Evolutionary conservation across 495 filamentous ascomycete species (phyloP), one percentile per base, ranked within the genome.

Genomic region (Aspergillus carlsbadensis): DNA sequence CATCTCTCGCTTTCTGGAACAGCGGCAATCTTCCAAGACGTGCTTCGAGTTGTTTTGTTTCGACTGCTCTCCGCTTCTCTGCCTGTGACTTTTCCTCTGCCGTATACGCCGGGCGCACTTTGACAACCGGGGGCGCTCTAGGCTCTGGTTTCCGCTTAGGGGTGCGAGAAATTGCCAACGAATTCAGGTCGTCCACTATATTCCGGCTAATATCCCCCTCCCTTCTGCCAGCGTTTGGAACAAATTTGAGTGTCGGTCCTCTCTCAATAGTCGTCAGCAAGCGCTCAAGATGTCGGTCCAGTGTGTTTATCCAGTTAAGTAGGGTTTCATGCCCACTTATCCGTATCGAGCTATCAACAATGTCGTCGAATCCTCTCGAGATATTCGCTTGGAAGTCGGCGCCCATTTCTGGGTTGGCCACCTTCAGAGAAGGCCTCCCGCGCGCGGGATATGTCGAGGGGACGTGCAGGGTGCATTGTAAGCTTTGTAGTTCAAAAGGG

Each of bases 361-460:
- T 77, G 10, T 70, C 78, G 60, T 87, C 83, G 70, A 91, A 96
- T 1, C 92, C 92, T 58, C 74, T 75, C 59, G 92, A 87, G 15
- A 96, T 81, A 70, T 95, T 96, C 58, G 87, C 81, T 60, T 87
- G 86, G 64, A 87, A 96, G 0, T 86, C 89, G 55, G 85, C 70
- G n/a, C 85, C 87, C 61, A 96, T 92, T 50, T 92, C 84, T 58
- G 80, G 75, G 65, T 96, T 96, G 49, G 75, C 83, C 41, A 96
- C 84, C 20, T 71, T 73, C 18, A 96, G 72, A 33, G 70, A 70
- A 2, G 91, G 87, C 14, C 73, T 70, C 10, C 63, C 73, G 14
- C 63, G 61, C 3, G 46, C 52, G 2, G 89, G 88, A 65, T 90
- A 94, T 11, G 65, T 67, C 0, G 49, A 54, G 1, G 91, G 90